A percentile compares a stretch with the other conserved stretches of the same genome.
Conservation (phyloP, 768 basidiomycete species). For the Leucosporidium creatinivorum region DNA sequence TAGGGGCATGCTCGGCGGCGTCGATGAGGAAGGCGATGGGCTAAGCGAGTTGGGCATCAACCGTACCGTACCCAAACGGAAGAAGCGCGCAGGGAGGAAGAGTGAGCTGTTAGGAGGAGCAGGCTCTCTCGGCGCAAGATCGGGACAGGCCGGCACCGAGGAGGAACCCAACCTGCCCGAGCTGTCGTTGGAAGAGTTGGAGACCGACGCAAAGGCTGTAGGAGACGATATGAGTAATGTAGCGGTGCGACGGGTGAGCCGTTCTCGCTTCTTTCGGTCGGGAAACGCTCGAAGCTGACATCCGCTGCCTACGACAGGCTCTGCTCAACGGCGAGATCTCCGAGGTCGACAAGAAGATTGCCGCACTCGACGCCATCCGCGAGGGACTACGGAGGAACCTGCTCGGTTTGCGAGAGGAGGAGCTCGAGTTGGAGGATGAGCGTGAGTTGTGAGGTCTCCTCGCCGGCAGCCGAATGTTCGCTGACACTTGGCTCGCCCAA, state of each 20-base stretch:
- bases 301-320: constrained; percentile 48
- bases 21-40: constrained; percentile 40
- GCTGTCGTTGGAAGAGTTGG: constrained; percentile 52
- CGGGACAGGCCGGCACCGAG: no score
- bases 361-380: constrained; percentile 70
- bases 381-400: constrained; percentile 72
- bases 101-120: constrained; percentile 36
- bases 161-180: constrained; percentile 12
- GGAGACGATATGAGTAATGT: constrained; percentile 85
- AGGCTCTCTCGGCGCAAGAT: no score
- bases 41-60: background rate
- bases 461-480: no score
- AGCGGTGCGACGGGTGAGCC: constrained; percentile 62
- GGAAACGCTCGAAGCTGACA: no score
- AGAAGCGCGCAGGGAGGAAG: constrained; percentile 47
- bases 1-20: constrained; percentile 59
- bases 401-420: constrained; percentile 83
- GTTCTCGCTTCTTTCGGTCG: background rate
- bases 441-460: no score
- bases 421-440: constrained; percentile 94
- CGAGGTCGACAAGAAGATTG: constrained; percentile 85
- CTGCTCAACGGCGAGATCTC: constrained; percentile 77
- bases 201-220: constrained; percentile 77
- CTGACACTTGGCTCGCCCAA: no score
- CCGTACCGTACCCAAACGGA: constrained; percentile 47